Evolutionary conservation across 129 eudicot species (phyloP), one percentile per base, ranked within the genome.

Genomic region (Centrapalus pauciflorus): DNA sequence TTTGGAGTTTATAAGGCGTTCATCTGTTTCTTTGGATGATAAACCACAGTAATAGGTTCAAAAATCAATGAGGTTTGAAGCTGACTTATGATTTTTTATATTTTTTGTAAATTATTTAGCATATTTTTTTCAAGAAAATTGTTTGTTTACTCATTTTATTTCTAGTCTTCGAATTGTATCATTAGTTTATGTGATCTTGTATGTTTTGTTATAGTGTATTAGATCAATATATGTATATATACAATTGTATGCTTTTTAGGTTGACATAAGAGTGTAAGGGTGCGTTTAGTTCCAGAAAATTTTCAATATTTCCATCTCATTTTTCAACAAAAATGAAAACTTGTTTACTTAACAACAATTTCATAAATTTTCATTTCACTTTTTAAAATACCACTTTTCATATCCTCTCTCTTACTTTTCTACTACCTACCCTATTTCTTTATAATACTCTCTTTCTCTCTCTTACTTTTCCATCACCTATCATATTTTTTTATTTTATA

Each of bases 1-100:
- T 49, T 81, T 92, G 90, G 98, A 91, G 82, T 91, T 91, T 14
- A 91, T 91, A 66, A 87, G 79, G 67, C 76, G 97, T 14, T 72
- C 88, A 4, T 92, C 96, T 2, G 78, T 85, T 46, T 85, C 94
- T 24, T 56, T 61, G 35, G 86, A 83, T 50, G 94, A 91, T 25
- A 70, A 77, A 56, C 73, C 79, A 20, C 59, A 45, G 57, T 56
- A 35, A 74, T 55, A 65, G 10, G 59, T 32, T 64, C 23, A 64
- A 19, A n/a, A 24, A 73, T 37, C n/a, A n/a, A 64, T 55, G 48
- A 58, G 58, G 68, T 59, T 61, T 6, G 35, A 59, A 33, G 55
- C 56, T 69, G 20, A 69, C 26, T 33, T 9, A 7, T 17, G 57
- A 1, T 40, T 38, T 2, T 10, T 55, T 55, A 16, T n/a, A 11